Evolutionary conservation across 805 yeast species (phyloP).

Genomic region (Pichia nanzhaoensis): DNA sequence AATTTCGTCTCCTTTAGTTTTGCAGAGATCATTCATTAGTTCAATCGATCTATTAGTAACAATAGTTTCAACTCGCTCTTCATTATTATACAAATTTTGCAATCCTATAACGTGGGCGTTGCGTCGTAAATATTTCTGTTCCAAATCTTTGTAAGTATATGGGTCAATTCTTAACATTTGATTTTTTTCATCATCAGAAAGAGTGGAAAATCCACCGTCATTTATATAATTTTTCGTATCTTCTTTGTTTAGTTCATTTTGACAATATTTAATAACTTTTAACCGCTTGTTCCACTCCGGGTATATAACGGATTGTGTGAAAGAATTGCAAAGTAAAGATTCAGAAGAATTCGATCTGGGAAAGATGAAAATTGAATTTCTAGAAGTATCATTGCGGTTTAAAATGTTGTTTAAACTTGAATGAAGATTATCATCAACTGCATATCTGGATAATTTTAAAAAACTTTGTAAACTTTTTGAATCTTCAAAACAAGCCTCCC

Average conservation of each 20-base stretch:
- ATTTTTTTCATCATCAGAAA: constrained; percentile 18
- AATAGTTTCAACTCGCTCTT: constrained; percentile 35
- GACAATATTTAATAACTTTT: constrained; percentile 37
- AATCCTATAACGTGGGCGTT: constrained; percentile 27
- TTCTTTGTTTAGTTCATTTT: constrained; percentile 26
- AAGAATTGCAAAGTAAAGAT: constrained; percentile 30
- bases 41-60: constrained; percentile 31
- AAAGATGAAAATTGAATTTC: constrained; percentile 20
- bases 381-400: constrained; percentile 24
- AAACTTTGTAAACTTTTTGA: constrained; percentile 32
- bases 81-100: constrained; percentile 34
- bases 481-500: constrained; percentile 29
- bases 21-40: constrained; percentile 32
- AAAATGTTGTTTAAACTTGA: constrained; percentile 36
- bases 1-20: constrained; percentile 12
- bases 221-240: constrained; percentile 13
- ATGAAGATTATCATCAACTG: constrained; percentile 41
- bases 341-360: constrained; percentile 4
- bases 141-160: constrained; percentile 38
- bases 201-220: constrained; percentile 10
- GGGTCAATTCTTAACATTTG: constrained; percentile 39
- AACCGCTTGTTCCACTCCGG: constrained; percentile 43
- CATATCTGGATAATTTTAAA: constrained; percentile 30
- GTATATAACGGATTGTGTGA: constrained; percentile 32
- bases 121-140: constrained; percentile 26